Conservation (phyloP, 768 basidiomycete genomes). For the Suillus cothurnatus region DNA sequence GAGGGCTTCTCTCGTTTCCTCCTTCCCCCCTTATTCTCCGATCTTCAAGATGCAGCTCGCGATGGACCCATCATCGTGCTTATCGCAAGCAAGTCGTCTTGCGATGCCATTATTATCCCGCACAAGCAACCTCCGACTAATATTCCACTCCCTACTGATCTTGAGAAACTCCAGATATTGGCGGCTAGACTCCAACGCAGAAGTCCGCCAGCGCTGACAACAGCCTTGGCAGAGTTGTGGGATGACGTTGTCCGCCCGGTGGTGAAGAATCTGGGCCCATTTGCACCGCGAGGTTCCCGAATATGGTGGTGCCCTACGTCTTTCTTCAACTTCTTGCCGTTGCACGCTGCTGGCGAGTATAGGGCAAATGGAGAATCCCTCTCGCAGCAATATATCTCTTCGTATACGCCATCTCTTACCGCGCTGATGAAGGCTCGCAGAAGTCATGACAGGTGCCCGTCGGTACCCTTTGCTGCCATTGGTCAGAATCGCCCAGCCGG, state of each 20-base stretch:
- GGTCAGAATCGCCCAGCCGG: conserved; percentile 6
- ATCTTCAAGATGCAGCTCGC: no score
- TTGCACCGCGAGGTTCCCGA: background rate
- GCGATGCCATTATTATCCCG: no score
- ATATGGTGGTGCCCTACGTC: background rate
- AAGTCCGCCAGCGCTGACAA: no score
- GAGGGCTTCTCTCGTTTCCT: no score
- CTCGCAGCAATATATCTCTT: background rate
- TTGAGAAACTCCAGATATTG: background rate
- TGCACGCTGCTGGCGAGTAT: background rate
- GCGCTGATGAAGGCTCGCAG: conserved; percentile 6
- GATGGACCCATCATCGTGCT: no score
- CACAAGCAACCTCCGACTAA: no score
- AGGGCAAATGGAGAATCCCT: background rate
- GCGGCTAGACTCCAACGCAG: no score
- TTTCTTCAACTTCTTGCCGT: background rate
- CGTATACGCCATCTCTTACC: conserved; percentile 9
- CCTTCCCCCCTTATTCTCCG: no score
- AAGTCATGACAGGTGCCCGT: background rate
- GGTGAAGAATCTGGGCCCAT: background rate
- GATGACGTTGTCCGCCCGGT: background rate
- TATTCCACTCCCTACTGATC: no score
- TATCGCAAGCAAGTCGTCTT: no score
- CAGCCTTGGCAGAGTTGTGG: conserved; percentile 4
- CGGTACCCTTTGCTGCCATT: conserved; percentile 9